Evolutionary conservation across 2,329 filamentous ascomycete genomes (phyloP).

Genomic region (Hansfordia pulvinata): DNA sequence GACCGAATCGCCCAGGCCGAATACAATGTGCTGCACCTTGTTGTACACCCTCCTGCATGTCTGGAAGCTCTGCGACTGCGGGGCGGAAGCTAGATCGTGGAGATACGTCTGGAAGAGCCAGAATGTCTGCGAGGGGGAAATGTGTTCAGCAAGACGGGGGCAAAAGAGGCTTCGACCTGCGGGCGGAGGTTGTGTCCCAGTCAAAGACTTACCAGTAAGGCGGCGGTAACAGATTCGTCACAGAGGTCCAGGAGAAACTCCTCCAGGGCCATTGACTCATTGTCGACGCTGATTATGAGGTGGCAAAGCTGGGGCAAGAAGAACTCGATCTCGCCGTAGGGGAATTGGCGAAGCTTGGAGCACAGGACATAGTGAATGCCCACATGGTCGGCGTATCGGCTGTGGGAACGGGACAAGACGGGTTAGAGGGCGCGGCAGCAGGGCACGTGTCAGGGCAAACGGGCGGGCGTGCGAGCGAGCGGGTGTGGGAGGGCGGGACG

Average conservation of each 20-base stretch:
- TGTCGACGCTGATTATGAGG: constrained; percentile 76
- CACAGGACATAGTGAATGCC: constrained; percentile 83
- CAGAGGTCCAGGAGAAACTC: constrained; percentile 78
- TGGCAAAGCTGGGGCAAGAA: constrained; percentile 82
- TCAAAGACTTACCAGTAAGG: constrained; percentile 53
- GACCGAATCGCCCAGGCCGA: constrained; percentile 57
- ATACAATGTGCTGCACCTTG: constrained; percentile 78
- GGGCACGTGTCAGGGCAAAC: constrained; percentile 3
- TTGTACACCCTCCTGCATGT: constrained; percentile 77
- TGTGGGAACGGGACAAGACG: constrained; percentile 20
- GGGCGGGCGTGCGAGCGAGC: constrained; percentile 4
- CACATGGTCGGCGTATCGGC: constrained; percentile 79
- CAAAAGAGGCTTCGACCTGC: too few species aligned
- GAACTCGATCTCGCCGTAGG: constrained; percentile 87
- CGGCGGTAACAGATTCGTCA: constrained; percentile 76
- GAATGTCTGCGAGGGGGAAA: constrained; percentile 48
- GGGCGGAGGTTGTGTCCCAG: not conserved
- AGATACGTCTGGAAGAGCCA: constrained; percentile 86
- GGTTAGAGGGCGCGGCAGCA: constrained; percentile 3
- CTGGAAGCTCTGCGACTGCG: constrained; percentile 65
- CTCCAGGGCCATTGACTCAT: constrained; percentile 83
- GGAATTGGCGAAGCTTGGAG: constrained; percentile 78
- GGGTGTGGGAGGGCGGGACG: constrained; percentile 22
- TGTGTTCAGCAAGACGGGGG: constrained; percentile 10
- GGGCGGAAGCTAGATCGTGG: constrained; percentile 63